Evolutionary conservation across 768 basidiomycete genomes (phyloP), one percentile per base, ranked within the genome.

Genomic region (Cystofilobasidium bisporidii): DNA sequence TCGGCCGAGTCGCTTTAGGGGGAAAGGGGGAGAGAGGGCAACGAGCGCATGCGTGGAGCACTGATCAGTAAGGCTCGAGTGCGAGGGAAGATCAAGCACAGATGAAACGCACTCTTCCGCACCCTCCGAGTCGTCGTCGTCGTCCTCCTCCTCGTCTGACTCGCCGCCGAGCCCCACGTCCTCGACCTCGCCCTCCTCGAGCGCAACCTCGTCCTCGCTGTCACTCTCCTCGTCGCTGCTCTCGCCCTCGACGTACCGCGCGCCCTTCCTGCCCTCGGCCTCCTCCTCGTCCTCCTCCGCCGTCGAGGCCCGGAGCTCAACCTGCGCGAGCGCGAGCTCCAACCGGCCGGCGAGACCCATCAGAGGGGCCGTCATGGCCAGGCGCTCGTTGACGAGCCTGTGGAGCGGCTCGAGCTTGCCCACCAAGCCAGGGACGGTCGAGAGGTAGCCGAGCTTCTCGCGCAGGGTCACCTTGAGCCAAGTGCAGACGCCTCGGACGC

Each of bases 381-480:
- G 79, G 26, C 96, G 85, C 38, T 86, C 81, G 3, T 87, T 84
- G 47, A 99, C 80, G 8, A 87, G 86, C 24, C 87, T 79, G 77
- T 94, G 90, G 26, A 99, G 81, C 6, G 85, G 85, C 3, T 93
- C 86, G 22, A 99, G 83, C 40, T 89, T 85, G 41, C 86, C 83
- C 26, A 97, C 89, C 18, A 99, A 82, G 71, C 93, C 90, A 8
- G 94, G 94, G 78, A 97, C 93, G 43, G 93, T 94, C 86, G 97
- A 89, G 63, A 99, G 82, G 76, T 97, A 87, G 0, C 88, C 87
- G 57, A 90, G 87, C 76, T 97, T 91, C 18, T 91, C 82, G 18
- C 86, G 82, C 63, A 99, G 80, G 6, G 90, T 88, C 11, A 86
- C 85, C 77, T 86, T 87, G 48, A 76, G 75, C 76, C 76, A 78